Base-by-base conservation (phyloP, 371 early-diverging fungal genomes). In the Mortierella sp. region DNA sequence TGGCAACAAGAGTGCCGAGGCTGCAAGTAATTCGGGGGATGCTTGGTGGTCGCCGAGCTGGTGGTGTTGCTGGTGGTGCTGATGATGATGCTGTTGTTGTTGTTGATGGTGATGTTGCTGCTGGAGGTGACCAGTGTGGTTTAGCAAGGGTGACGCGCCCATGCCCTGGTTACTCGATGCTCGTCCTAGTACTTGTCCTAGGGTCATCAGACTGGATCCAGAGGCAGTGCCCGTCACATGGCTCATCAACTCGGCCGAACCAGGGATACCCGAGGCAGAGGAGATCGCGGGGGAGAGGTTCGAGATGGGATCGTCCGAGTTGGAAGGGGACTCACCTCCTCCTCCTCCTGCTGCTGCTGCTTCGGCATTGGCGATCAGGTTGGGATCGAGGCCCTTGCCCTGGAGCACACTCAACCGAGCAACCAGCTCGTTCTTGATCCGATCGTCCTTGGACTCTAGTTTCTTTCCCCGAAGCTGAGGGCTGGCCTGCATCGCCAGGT, bases 361-460 rank as follows among this genome's bases (percentile, higher is more conserved):
- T 19, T 50, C 34, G 26, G 34, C 2, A 19, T 26, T 29, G 22
- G 47, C 31, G n/a, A 41, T 48, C 14, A 39, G n/a, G 13, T 53
- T 40, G 1, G 70, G 50, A 29, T 70, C 70, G 4, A 52, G 19
- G 22, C 71, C 64, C 44, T 74, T 77, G 37, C 68, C 78, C 16
- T 64, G 70, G 11, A 74, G 34, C 4, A n/a, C 24, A 1, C 73
- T 74, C 22, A 81, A 26, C 37, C 34, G 66, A 0, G 40, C 64
- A 4, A 77, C 40, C 7, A 77, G 34, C 39, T 77, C 74, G 29
- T 71, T 64, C 41, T 81, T 81, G 44, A 65, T 41, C 66, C 58
- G 55, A 41, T 81, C 82, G 14, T 81, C 82, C 29, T 64, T 73
- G 11, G 78, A 74, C 29, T 77, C 75, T 34, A 68, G 55, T 24